Percentiles rank a stretch among this genome's conserved stretches.
phyloP scores from a whole-genome alignment of 306 rosid genomes.

The Cucurbita pepo region DNA sequence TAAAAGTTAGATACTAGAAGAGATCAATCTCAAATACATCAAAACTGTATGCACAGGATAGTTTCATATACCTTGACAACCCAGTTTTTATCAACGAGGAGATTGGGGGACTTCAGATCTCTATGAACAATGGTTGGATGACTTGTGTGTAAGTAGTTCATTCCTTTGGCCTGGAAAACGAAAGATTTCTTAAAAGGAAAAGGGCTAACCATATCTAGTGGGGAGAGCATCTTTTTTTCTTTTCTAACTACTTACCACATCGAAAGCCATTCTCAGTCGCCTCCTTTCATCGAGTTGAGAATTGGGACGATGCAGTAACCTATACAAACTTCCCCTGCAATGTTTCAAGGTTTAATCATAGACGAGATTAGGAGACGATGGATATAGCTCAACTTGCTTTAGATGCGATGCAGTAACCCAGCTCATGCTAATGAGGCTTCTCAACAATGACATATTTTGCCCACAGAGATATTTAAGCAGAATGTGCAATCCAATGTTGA shows the following conservation, averaged over 20 bases:
- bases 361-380: slow-evolving; percentile 10
- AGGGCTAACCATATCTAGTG: not conserved
- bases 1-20: slow-evolving; percentile 7
- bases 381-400: slow-evolving; percentile 7
- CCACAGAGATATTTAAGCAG: not conserved
- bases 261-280: slow-evolving; percentile 89
- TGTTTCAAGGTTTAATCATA: slow-evolving; percentile 19
- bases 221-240: not conserved
- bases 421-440: not conserved
- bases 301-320: slow-evolving; percentile 88
- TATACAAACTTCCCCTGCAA: slow-evolving; percentile 79
- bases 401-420: not conserved
- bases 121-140: slow-evolving; percentile 95
- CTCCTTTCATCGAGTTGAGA: slow-evolving; percentile 78
- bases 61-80: slow-evolving; percentile 56
- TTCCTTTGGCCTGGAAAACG: slow-evolving; percentile 75
- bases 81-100: slow-evolving; percentile 96
- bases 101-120: slow-evolving; percentile 92
- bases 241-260: slow-evolving; percentile 57
- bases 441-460: not conserved
- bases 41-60: too few species aligned
- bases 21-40: not conserved
- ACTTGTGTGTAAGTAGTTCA: slow-evolving; percentile 98
- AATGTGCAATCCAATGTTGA: not conserved
- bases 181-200: not conserved